Percentiles rank a stretch among this genome's conserved stretches.
phyloP scores from a whole-genome alignment of 805 yeast species.

The Candida morakotiae region DNA sequence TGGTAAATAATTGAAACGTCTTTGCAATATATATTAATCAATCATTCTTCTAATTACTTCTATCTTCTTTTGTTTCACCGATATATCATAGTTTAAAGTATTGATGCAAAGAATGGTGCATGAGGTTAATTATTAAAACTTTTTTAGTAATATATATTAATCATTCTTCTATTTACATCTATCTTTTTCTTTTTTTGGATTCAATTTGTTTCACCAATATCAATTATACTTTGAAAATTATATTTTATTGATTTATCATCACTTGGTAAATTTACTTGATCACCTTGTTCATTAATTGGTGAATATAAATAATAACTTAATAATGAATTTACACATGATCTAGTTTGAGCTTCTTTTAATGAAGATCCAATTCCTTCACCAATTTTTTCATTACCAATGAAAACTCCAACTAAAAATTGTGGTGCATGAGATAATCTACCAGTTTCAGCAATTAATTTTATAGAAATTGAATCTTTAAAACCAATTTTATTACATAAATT shows the following conservation, averaged over 20 bases:
- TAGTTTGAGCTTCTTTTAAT: slow-evolving; percentile 83
- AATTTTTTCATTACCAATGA: slow-evolving; percentile 73
- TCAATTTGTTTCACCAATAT: slow-evolving; percentile 43
- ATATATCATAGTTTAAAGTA: too few species aligned
- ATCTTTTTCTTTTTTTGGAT: slow-evolving; percentile 8
- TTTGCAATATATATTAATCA: background rate
- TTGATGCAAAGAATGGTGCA: slow-evolving; percentile 8
- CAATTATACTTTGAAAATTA: slow-evolving; percentile 38
- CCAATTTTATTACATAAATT: slow-evolving; percentile 73
- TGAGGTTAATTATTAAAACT: slow-evolving; percentile 7
- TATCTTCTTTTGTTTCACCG: background rate
- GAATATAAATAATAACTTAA: slow-evolving; percentile 89
- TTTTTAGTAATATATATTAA: background rate
- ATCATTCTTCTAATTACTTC: slow-evolving; percentile 1
- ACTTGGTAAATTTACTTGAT: slow-evolving; percentile 53
- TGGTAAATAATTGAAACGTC: slow-evolving; percentile 6
- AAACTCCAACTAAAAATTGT: slow-evolving; percentile 86
- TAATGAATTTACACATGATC: slow-evolving; percentile 88
- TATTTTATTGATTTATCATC: slow-evolving; percentile 33
- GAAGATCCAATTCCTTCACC: slow-evolving; percentile 96
- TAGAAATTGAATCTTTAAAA: slow-evolving; percentile 67
- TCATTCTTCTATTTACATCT: slow-evolving; percentile 1
- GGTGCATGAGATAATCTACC: slow-evolving; percentile 86
- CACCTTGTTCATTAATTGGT: slow-evolving; percentile 53
- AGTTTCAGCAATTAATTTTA: slow-evolving; percentile 82